Percentiles rank a stretch among this genome's conserved stretches.
phyloP scores from a whole-genome alignment of 352 stramenopile species.

The Pythium guiyangense region DNA sequence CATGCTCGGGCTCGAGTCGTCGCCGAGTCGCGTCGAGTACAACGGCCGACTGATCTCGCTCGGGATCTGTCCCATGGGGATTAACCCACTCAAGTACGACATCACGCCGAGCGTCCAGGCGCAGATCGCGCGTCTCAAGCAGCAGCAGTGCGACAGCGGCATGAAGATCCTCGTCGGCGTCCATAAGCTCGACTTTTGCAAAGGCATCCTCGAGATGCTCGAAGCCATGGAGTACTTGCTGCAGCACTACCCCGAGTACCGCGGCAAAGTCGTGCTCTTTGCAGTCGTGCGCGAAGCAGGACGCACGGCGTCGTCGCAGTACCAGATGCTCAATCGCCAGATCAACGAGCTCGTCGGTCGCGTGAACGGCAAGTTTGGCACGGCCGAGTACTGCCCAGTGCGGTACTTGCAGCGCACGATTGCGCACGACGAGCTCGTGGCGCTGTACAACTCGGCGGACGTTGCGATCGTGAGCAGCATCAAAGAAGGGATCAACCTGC shows the following conservation, averaged over 20 bases:
- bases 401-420: constrained; percentile 87
- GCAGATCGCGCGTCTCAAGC: constrained; percentile 43
- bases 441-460: constrained; percentile 86
- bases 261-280: constrained; percentile 92
- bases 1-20: constrained; percentile 84
- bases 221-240: constrained; percentile 88
- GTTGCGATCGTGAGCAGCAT: constrained; percentile 88
- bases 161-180: constrained; percentile 80
- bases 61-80: constrained; percentile 89
- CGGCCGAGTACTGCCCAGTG: constrained; percentile 84
- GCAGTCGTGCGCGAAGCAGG: constrained; percentile 86
- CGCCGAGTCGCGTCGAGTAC: constrained; percentile 83
- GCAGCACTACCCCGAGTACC: constrained; percentile 88
- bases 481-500: constrained; percentile 89
- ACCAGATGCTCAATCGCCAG: constrained; percentile 81
- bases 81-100: constrained; percentile 81
- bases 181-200: constrained; percentile 78
- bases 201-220: constrained; percentile 88
- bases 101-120: constrained; percentile 47
- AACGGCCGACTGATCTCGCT: constrained; percentile 84
- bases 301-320: constrained; percentile 59
- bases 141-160: constrained; percentile 37
- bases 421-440: constrained; percentile 84
- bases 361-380: constrained; percentile 86
- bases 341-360: constrained; percentile 88